A percentile compares a stretch with the other conserved stretches of the same genome.
phyloP scores from a whole-genome alignment of 1,284 basidiomycete genomes.

The Xerocomus alliaceus region DNA sequence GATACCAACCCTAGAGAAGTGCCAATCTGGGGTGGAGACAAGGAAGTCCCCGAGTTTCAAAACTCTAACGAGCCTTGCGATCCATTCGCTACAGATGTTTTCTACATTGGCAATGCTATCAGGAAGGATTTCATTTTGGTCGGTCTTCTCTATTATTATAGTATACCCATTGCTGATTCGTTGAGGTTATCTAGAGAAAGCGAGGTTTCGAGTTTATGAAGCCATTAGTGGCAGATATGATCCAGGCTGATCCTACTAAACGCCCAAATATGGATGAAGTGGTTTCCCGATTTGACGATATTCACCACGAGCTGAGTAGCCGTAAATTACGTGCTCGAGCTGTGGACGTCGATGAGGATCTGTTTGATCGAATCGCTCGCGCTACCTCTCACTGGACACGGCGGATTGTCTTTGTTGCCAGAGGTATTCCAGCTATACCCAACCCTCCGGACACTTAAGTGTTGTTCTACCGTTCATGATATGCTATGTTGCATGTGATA shows the following conservation, averaged over 20 bases:
- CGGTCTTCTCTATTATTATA: background rate
- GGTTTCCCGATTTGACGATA: background rate
- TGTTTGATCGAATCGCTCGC: background rate
- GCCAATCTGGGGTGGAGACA: background rate
- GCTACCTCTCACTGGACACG: background rate
- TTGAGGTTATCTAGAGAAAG: background rate
- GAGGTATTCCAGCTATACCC: background rate
- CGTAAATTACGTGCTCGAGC: background rate
- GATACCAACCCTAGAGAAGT: background rate
- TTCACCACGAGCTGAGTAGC: background rate
- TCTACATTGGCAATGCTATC: background rate
- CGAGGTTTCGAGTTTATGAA: background rate
- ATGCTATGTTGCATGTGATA: no score
- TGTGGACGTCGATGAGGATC: background rate
- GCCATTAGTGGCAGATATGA: background rate
- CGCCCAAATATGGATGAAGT: background rate
- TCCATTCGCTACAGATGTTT: background rate
- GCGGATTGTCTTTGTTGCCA: background rate
- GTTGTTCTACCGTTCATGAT: no score
- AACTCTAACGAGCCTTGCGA: background rate
- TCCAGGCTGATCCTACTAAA: background rate
- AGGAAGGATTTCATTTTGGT: background rate
- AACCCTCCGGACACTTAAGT: no score
- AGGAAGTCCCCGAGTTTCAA: background rate
- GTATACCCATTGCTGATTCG: background rate